Conservation (phyloP, 2,329 filamentous ascomycete species). For the Pseudocercospora macadamiae region DNA sequence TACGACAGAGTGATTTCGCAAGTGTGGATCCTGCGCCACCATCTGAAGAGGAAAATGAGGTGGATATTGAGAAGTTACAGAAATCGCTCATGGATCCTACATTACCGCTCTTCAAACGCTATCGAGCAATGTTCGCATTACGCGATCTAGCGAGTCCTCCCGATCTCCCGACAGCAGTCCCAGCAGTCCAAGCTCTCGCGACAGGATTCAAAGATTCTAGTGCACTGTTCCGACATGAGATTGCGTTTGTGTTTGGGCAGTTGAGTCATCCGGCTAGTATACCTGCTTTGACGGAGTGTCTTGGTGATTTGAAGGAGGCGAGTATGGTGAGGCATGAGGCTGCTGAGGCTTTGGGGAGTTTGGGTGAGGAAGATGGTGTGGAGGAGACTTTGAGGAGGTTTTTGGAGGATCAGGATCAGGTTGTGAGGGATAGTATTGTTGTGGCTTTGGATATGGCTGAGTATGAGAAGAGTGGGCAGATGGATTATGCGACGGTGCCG, state of each 20-base stretch:
- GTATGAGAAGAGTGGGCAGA: conserved; percentile 85
- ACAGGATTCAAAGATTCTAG: conserved; percentile 83
- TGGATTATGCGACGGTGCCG: conserved; percentile 90
- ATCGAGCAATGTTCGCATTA: conserved; percentile 96
- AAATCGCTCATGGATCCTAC: conserved; percentile 76
- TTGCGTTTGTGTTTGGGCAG: conserved; percentile 97
- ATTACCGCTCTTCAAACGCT: conserved; percentile 84
- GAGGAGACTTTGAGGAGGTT: conserved; percentile 83
- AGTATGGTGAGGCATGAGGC: conserved; percentile 99
- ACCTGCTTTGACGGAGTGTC: conserved; percentile 76
- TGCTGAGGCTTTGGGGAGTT: conserved; percentile 89
- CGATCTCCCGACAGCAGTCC: conserved; percentile 82
- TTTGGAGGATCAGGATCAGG: conserved; percentile 85
- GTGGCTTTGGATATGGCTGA: conserved; percentile 98
- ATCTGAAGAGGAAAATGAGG: conserved; percentile 60
- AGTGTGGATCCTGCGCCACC: conserved; percentile 95
- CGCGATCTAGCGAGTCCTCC: conserved; percentile 93
- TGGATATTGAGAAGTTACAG: conserved; percentile 73
- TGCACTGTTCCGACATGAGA: conserved; percentile 94
- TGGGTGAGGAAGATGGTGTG: conserved; percentile 91
- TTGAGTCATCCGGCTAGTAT: conserved; percentile 96
- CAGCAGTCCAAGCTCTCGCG: conserved; percentile 84
- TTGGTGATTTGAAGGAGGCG: conserved; percentile 78
- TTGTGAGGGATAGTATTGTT: conserved; percentile 91
- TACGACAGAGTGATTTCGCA: conserved; percentile 79